Evolutionary conservation across 2,329 filamentous ascomycete genomes (phyloP), one percentile per base, ranked within the genome.

Genomic region (Aspergillus sp.): DNA sequence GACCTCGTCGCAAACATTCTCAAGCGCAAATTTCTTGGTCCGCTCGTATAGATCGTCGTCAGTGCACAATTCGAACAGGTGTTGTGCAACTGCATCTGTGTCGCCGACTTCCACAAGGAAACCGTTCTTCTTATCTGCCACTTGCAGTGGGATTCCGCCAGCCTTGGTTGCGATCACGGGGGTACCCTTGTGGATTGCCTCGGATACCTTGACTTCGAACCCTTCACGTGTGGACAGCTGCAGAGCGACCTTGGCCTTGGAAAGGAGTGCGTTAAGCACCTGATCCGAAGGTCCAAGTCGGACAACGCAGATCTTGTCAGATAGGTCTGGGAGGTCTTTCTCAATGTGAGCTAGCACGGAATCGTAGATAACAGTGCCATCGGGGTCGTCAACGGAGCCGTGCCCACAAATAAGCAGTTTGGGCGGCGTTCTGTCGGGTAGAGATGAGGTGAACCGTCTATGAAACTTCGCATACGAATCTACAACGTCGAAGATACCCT

Each of bases 201-300:
- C 91, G 0, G 89, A 92, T 5, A 95, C 90, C 76, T 95, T 95
- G 68, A 95, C 88, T 75, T 95, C 91, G 68, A 95, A 95, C 0
- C 91, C 90, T 72, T 95, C 91, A 38, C 90, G 85, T 0, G 88
- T 92, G 2, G 90, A 93, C 5, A 95, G 85, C 74, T 95, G 91
- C 7, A 95, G 83, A 0, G 88, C 88, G 7, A 92, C 85, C 59
- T 88, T 85, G 0, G 90, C 87, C 53, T 89, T 88, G 39, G 88
- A 86, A 62, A 95, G 83, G 44, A 95, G 79, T 0, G 87, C 86
- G 74, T 95, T 93, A 68, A 95, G 85, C 19, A 92, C 82, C 74
- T 95, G 91, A 68, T 95, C 91, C 10, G 88, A 90, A 27, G 90
- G 89, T 0, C 89, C 86, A 1, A 95, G 81, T 17, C 90, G 88